Evolutionary conservation across 2,329 filamentous ascomycete genomes (phyloP), one percentile per base, ranked within the genome.

Genomic region (Aspergillus ochraceus): DNA sequence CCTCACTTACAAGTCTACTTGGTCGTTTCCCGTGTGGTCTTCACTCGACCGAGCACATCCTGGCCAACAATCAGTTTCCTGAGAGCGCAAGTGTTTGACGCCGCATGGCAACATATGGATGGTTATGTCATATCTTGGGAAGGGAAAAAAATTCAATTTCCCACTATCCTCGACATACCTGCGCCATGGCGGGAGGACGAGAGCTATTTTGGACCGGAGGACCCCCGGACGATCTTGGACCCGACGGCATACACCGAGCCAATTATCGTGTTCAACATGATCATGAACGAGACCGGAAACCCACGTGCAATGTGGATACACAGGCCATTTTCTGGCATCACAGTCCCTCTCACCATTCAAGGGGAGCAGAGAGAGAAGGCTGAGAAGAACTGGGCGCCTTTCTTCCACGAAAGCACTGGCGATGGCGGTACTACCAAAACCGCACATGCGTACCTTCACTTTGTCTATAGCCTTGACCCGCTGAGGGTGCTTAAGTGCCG

Each of bases 331-430:
- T 52, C 49, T n/a, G 17, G 26, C 20, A 9, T 30, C 12, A 52
- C 49, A n/a, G 32, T 30, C 10, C n/a, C 32, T 12, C 20, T 52
- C 24, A 52, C 49, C 2, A 52, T 52, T 30, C 49, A 30, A n/a
- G 20, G 32, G 14, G 49, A 52, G 32, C 24, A 52, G 14, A 26
- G 49, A n/a, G 49, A 24, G 6, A 26, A 26, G 17, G 49, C 49
- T 12, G 49, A 52, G n/a, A 52, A 52, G 49, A 52, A 52, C 49
- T 52, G 49, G 49, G 26, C 49, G 3, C 49, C 49, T 10, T 52
- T 52, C 24, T 52, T 52, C 26, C 49, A n/a, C 20, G 14, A n/a
- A 30, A 52, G 30, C 30, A 32, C 30, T 32, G 30, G 30, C 30
- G 30, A 32, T 32, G 30, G 30, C 49, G 32, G 26, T 29, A 24